Percentiles rank a stretch among this genome's conserved stretches.
Evolutionary conservation across 352 stramenopile genomes (phyloP).

Genomic region (Elongisporangium prolatum): DNA sequence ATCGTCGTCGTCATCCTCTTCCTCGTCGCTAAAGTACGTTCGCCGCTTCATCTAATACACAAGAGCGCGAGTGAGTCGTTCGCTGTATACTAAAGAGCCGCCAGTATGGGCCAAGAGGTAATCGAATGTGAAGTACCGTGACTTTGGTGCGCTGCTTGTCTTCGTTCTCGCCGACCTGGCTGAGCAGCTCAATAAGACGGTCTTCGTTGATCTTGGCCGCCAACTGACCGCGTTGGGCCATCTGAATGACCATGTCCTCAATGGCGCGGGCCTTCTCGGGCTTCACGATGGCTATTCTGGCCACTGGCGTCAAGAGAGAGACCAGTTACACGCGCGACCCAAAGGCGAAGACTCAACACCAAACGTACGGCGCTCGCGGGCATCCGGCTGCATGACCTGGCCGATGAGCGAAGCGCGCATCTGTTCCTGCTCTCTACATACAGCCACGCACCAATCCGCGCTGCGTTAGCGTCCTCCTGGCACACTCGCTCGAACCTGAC

Average conservation of each 20-base stretch:
- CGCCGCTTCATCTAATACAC: constrained; percentile 72
- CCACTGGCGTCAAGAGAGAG: constrained; percentile 30
- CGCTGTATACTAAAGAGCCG: background rate
- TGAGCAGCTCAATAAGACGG: constrained; percentile 82
- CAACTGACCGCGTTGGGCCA: constrained; percentile 82
- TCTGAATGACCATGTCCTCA: constrained; percentile 84
- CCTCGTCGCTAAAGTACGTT: constrained; percentile 87
- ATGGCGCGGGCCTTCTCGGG: constrained; percentile 81
- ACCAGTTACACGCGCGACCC: too few relatives aligned
- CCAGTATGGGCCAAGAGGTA: too few relatives aligned
- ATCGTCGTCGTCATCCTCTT: constrained; percentile 82
- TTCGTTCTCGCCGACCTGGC: constrained; percentile 68
- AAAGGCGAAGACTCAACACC: background rate
- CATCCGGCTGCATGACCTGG: constrained; percentile 75
- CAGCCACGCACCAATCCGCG: background rate
- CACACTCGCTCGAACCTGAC: constrained; percentile 8
- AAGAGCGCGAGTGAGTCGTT: constrained; percentile 2
- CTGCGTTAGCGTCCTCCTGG: constrained; percentile 4
- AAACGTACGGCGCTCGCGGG: constrained; percentile 72
- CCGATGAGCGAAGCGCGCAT: constrained; percentile 73
- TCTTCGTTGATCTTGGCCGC: constrained; percentile 78
- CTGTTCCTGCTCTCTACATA: constrained; percentile 65
- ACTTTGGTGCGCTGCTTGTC: constrained; percentile 87
- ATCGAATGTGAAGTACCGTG: constrained; percentile 67
- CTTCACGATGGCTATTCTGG: constrained; percentile 87